A percentile compares a stretch with the other conserved stretches of the same genome.
These are phyloP conservation scores for Karstenula rhodostoma DNA, from an alignment of 2,329 filamentous ascomycete genomes.

Conservation along the genomic window DNA sequence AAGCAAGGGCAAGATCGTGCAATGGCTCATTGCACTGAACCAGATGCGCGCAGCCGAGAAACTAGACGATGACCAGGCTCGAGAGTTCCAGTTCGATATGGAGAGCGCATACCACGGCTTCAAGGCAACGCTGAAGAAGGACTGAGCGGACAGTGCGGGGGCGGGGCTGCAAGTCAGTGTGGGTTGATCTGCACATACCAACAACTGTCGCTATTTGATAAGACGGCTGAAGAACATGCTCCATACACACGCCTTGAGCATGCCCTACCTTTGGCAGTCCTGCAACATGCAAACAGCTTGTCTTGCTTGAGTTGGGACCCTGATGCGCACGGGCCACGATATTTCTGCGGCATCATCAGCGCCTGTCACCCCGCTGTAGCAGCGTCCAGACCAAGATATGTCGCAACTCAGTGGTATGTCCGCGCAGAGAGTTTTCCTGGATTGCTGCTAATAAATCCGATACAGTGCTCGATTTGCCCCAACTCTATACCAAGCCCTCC, in stretches of 20 bases:
- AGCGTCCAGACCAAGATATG: slow-evolving; percentile 26
- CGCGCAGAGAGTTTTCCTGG: neutral
- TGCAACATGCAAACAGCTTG: neutral
- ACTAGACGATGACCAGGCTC: slow-evolving; percentile 82
- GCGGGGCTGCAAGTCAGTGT: neutral
- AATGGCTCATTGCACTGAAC: slow-evolving; percentile 96
- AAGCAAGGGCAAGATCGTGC: slow-evolving; percentile 94
- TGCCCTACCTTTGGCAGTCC: neutral
- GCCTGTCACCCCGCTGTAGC: slow-evolving; percentile 5
- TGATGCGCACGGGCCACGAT: slow-evolving; percentile 25
- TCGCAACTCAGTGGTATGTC: slow-evolving; percentile 38
- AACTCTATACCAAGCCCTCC: slow-evolving; percentile 78
- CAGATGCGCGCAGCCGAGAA: slow-evolving; percentile 98
- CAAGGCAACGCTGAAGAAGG: slow-evolving; percentile 72
- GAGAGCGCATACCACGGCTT: slow-evolving; percentile 95
- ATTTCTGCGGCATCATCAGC: neutral
- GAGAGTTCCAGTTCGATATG: slow-evolving; percentile 92
- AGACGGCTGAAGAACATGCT: neutral
- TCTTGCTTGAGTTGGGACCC: neutral
- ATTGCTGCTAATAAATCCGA: slow-evolving; percentile 21
- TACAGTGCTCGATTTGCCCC: slow-evolving; percentile 79
- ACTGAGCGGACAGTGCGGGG: slow-evolving; percentile 26
- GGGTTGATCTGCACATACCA: neutral
- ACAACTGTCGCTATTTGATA: neutral
- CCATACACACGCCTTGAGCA: neutral